Base-by-base conservation (phyloP, 345 rosid species). In the Brassica cretica region DNA sequence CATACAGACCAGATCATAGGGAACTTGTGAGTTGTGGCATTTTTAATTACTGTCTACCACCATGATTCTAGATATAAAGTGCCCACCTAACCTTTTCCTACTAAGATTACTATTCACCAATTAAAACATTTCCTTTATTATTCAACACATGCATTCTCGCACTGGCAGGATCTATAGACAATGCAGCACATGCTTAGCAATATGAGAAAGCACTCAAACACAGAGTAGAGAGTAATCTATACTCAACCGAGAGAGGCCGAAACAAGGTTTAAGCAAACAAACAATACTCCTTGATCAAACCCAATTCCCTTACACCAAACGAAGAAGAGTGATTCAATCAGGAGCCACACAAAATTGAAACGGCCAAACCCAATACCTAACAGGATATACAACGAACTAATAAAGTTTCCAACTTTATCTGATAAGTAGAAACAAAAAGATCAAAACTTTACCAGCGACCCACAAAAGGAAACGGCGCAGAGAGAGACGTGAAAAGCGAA, bases 361-460 rank as follows among this genome's bases (percentile, higher is more conserved):
- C 44, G 12, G 59, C 75, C 66, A 56, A 74, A 55, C 58, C 76
- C 75, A 64, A 46, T 8, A 66, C 8, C 68, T 61, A 56, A 53
- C 66, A 70, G 0, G 2, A 25, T 4, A 21, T 21, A 21, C 39
- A 7, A 18, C 2, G 9, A 2, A 51, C 0, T 6, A 6, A n/a
- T 0, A 72, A 78, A 69, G 64, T 8, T 0, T 0, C 0, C 24
- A 79, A 68, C 78, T 79, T 68, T 60, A 71, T 32, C 8, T 27
- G 51, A 61, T 65, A 8, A 56, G 6, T 37, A 59, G 39, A n/a
- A 9, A 25, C 27, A 29, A 69, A 68, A 55, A 46, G 58, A 80
- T 75, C 69, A 75, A 80, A 80, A 64, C 83, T 75, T 80, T 75
- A 72, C 44, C 11, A 37, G 11, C 68, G 79, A 56, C 79, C 75